These are phyloP conservation scores for Wickerhamomyces xylosicus DNA, from an alignment of 805 yeast genomes.

Conservation along the genomic window DNA sequence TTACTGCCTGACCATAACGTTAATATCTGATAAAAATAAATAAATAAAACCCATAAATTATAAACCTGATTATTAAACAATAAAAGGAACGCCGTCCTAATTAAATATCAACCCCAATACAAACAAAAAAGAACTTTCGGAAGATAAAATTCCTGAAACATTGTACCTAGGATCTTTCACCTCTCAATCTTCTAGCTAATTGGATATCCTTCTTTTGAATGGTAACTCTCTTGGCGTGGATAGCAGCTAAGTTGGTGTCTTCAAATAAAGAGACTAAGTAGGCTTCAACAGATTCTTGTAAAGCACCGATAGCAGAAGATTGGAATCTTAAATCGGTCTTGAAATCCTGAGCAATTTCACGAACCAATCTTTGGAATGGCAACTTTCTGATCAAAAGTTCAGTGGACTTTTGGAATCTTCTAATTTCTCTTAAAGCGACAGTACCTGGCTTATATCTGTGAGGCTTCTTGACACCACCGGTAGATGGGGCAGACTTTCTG, in stretches of 20 bases:
- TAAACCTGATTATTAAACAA: too few species aligned
- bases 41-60: too few species aligned
- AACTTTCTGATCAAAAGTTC: slow-evolving; percentile 91
- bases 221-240: too few species aligned
- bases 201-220: too few species aligned
- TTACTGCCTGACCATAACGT: too few species aligned
- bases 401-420: slow-evolving; percentile 95
- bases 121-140: too few species aligned
- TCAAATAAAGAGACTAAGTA: slow-evolving; percentile 92
- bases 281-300: slow-evolving; percentile 98
- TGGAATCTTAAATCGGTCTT: slow-evolving; percentile 93
- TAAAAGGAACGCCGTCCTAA: too few species aligned
- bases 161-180: too few species aligned
- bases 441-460: slow-evolving; percentile 98
- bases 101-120: too few species aligned
- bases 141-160: too few species aligned
- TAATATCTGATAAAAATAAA: too few species aligned
- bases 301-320: slow-evolving; percentile 94
- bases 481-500: slow-evolving; percentile 85
- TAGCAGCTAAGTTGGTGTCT: slow-evolving; percentile 97
- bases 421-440: slow-evolving; percentile 92
- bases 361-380: slow-evolving; percentile 94
- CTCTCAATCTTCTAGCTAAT: too few species aligned
- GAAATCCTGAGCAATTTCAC: slow-evolving; percentile 94
- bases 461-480: slow-evolving; percentile 90